Conservation (phyloP, 768 basidiomycete genomes). For the Kwoniella europaea region DNA sequence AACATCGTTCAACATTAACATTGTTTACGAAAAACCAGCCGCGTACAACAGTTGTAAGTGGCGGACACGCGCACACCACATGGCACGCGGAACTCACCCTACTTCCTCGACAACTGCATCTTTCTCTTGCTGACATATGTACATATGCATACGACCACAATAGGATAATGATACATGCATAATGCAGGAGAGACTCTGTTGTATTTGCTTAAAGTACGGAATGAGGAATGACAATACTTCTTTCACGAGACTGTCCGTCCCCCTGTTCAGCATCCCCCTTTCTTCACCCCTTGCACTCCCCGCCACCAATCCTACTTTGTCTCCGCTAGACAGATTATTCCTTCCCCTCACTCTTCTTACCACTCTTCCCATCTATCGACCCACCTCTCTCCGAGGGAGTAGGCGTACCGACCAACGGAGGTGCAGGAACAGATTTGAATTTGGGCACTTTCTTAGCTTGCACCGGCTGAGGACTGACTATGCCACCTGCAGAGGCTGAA, state of each 20-base stretch:
- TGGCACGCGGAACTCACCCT: not conserved
- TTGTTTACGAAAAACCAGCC: conserved; percentile 16
- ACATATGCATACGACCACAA: too few relatives aligned
- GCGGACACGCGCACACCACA: conserved; percentile 6
- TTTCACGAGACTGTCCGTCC: too few relatives aligned
- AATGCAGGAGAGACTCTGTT: too few relatives aligned
- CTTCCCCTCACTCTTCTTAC: not conserved
- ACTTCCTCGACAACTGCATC: too few relatives aligned
- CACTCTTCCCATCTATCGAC: conserved; percentile 7
- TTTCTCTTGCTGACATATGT: too few relatives aligned
- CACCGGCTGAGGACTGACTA: conserved; percentile 29
- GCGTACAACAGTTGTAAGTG: not conserved
- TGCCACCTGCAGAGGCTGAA: conserved; percentile 1
- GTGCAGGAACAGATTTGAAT: conserved; percentile 43
- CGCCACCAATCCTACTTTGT: too few relatives aligned
- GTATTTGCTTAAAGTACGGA: too few relatives aligned
- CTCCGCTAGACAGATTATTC: not conserved
- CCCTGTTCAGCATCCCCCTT: not conserved
- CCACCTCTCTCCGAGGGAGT: conserved; percentile 6
- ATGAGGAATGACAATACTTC: too few relatives aligned
- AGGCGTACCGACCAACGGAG: conserved; percentile 27
- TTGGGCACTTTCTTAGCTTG: conserved; percentile 30
- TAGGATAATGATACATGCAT: too few relatives aligned
- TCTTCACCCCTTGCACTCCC: not conserved
- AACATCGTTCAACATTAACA: conserved; percentile 5